These are phyloP conservation scores for Yamadazyma sp. DNA, from an alignment of 805 yeast genomes.

Conservation along the genomic window DNA sequence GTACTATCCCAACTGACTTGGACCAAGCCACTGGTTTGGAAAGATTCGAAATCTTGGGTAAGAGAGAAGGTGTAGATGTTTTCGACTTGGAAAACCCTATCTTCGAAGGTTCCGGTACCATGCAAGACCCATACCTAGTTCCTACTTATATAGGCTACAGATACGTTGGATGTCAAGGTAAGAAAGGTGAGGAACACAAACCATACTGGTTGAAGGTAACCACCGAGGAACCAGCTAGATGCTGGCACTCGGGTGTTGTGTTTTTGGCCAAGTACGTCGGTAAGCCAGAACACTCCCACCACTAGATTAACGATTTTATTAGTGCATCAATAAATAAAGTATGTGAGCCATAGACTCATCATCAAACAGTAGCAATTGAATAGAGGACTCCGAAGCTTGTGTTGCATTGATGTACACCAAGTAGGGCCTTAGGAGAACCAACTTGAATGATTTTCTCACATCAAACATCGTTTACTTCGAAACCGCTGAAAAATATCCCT, in stretches of 20 bases:
- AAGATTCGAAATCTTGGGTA: slow-evolving; percentile 92
- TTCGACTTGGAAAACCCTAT: slow-evolving; percentile 89
- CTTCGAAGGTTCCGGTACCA: slow-evolving; percentile 85
- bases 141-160: slow-evolving; percentile 91
- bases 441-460: too few relatives aligned
- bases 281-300: slow-evolving; percentile 66
- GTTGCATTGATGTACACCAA: too few relatives aligned
- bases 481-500: too few relatives aligned
- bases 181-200: slow-evolving; percentile 82
- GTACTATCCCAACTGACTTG: slow-evolving; percentile 85
- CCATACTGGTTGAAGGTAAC: slow-evolving; percentile 92
- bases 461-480: too few relatives aligned
- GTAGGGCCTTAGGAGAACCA: too few relatives aligned
- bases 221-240: slow-evolving; percentile 80
- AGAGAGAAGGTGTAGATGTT: slow-evolving; percentile 92
- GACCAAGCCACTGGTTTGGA: slow-evolving; percentile 99
- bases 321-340: slow-evolving; percentile 12
- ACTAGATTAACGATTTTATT: slow-evolving; percentile 19
- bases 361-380: too few relatives aligned
- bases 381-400: too few relatives aligned
- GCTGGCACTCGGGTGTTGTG: slow-evolving; percentile 99
- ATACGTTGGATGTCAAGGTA: slow-evolving; percentile 96
- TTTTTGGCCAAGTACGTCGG: slow-evolving; percentile 88
- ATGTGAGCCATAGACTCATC: too few relatives aligned
- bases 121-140: slow-evolving; percentile 82